Percentiles rank a stretch among this genome's conserved stretches.
These are phyloP conservation scores for Trichoderma lentiforme DNA, from an alignment of 2,329 filamentous ascomycete genomes.

Conservation along the genomic window DNA sequence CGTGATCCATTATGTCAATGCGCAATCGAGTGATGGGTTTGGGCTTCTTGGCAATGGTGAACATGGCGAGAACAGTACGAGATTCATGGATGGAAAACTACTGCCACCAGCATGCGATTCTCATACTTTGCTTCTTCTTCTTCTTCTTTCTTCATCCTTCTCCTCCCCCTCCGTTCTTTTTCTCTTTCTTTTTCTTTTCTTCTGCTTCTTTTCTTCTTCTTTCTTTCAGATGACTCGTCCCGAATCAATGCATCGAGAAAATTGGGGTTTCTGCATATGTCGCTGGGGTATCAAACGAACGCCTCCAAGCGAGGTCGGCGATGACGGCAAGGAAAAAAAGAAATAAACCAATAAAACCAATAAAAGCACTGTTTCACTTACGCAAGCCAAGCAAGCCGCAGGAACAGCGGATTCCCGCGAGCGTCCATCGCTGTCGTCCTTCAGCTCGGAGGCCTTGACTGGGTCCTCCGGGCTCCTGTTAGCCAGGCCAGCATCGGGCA, in stretches of 20 bases:
- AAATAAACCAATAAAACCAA: background rate
- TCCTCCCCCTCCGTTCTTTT: background rate
- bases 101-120: background rate
- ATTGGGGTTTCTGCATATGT: background rate
- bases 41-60: background rate
- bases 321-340: background rate
- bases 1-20: background rate
- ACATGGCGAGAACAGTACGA: background rate
- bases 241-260: background rate
- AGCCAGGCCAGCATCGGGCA: conserved; percentile 2
- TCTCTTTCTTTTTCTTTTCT: background rate
- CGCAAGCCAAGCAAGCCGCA: conserved; percentile 55
- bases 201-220: background rate
- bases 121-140: background rate
- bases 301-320: conserved; percentile 8
- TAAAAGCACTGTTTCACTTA: conserved; percentile 34
- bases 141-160: background rate
- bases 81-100: background rate
- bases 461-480: conserved; percentile 14
- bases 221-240: background rate
- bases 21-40: background rate
- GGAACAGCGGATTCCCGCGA: conserved; percentile 38
- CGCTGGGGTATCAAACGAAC: background rate
- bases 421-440: conserved; percentile 18
- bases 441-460: background rate